Evolutionary conservation across 2,329 filamentous ascomycete species (phyloP).

Genomic region (Ustilaginoidea virens): DNA sequence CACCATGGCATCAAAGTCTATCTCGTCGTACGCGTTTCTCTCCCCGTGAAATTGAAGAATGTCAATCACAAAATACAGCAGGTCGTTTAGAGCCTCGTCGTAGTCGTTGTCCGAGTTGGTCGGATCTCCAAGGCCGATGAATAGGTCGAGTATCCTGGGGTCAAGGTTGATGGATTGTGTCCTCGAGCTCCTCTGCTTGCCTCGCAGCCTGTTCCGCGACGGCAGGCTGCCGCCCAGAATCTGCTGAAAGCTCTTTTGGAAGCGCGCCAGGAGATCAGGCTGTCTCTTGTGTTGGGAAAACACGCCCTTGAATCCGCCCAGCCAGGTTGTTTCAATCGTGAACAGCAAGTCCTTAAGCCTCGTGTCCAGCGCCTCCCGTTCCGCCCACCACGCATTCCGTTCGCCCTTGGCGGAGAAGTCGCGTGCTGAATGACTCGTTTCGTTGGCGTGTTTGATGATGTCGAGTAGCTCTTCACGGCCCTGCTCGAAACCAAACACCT

Average conservation of each 20-base stretch:
- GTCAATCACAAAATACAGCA: conserved; percentile 92
- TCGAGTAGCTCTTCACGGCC: conserved; percentile 68
- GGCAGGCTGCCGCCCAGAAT: conserved; percentile 76
- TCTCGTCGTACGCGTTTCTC: conserved; percentile 90
- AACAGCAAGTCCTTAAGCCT: conserved; percentile 63
- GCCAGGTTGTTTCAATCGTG: conserved; percentile 85
- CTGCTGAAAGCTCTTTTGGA: conserved; percentile 62
- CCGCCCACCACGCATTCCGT: conserved; percentile 78
- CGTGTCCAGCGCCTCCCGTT: conserved; percentile 64
- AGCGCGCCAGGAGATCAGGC: conserved; percentile 51
- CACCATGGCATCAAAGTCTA: conserved; percentile 87
- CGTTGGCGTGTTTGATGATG: conserved; percentile 69
- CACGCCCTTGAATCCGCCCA: conserved; percentile 89
- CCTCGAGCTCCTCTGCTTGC: conserved; percentile 35
- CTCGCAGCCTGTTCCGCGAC: conserved; percentile 51
- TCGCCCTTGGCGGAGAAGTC: conserved; percentile 60
- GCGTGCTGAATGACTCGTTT: conserved; percentile 58
- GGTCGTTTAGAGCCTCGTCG: conserved; percentile 78
- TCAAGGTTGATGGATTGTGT: conserved; percentile 32
- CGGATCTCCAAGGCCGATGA: conserved; percentile 69
- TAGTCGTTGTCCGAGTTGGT: conserved; percentile 53
- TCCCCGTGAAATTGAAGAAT: conserved; percentile 95
- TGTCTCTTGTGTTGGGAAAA: conserved; percentile 60
- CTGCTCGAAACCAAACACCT: conserved; percentile 70
- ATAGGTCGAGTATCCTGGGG: conserved; percentile 62